Evolutionary conservation across 2,329 filamentous ascomycete genomes (phyloP).

Genomic region (Blastomyces parvus): DNA sequence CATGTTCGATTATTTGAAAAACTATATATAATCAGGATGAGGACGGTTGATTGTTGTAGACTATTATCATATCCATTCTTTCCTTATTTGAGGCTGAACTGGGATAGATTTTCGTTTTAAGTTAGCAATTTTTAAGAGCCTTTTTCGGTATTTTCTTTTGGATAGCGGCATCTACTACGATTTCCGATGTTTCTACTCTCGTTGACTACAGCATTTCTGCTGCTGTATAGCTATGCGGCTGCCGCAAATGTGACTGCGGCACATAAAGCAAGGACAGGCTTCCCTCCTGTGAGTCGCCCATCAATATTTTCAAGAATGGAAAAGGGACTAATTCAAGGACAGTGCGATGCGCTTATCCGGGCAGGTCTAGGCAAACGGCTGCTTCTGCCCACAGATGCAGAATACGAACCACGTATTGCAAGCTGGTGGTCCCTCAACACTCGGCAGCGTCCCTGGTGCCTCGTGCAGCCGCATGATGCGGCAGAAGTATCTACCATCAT

Average conservation of each 20-base stretch:
- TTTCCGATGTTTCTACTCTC: neutral
- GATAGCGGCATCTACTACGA: neutral
- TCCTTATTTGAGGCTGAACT: neutral
- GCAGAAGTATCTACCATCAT: neutral
- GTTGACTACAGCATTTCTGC: neutral
- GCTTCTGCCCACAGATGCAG: neutral
- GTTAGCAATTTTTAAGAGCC: neutral
- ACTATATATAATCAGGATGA: neutral
- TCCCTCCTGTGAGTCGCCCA: neutral
- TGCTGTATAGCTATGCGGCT: neutral
- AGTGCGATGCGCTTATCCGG: neutral
- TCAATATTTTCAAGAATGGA: neutral
- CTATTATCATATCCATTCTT: neutral
- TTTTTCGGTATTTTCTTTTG: too few species aligned
- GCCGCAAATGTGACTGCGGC: neutral
- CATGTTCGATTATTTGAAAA: neutral
- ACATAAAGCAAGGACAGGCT: neutral
- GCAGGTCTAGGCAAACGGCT: neutral
- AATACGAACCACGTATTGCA: neutral
- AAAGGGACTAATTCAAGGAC: neutral
- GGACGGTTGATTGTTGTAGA: neutral
- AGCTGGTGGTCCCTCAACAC: neutral
- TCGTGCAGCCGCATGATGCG: neutral
- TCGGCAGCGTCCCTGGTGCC: neutral
- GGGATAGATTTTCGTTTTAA: neutral